Percentiles rank a stretch among this genome's conserved stretches.
These are phyloP conservation scores for Phytophthora lateralis DNA, from an alignment of 352 stramenopile species.

Conservation along the genomic window DNA sequence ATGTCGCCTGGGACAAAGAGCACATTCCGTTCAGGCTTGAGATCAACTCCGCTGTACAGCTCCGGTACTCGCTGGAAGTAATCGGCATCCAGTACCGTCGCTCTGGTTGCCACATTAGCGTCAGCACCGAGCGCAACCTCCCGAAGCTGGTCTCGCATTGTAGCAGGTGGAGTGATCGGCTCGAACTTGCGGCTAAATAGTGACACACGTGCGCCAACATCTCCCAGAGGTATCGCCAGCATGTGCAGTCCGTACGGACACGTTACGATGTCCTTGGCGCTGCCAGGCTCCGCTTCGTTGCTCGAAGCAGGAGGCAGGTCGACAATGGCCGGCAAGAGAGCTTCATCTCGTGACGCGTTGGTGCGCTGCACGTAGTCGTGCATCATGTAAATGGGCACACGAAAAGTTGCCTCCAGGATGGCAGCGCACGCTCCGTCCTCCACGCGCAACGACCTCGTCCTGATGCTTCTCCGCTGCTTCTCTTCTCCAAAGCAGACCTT, in stretches of 20 bases:
- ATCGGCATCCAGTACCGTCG: conserved; percentile 28
- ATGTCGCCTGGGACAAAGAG: conserved; percentile 64
- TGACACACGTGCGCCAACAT: conserved; percentile 17
- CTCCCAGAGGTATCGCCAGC: conserved; percentile 36
- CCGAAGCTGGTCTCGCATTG: conserved; percentile 8
- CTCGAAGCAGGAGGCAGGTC: conserved; percentile 9
- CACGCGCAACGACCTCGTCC: conserved; percentile 24
- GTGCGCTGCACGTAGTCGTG: conserved; percentile 79
- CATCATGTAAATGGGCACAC: conserved; percentile 53
- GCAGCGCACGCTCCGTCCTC: conserved; percentile 37
- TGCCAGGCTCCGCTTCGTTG: conserved; percentile 1
- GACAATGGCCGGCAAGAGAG: conserved; percentile 46
- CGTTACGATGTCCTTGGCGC: conserved; percentile 24
- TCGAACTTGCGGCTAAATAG: conserved; percentile 41
- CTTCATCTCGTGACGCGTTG: conserved; percentile 35
- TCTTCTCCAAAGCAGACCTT: conserved; percentile 28
- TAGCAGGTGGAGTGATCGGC: conserved; percentile 20
- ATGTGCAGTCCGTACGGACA: conserved; percentile 76
- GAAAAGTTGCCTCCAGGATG: conserved; percentile 46
- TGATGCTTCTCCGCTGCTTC: conserved; percentile 10
- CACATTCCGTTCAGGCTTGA: conserved; percentile 34
- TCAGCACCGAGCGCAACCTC: conserved; percentile 37
- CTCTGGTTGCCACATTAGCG: conserved; percentile 11
- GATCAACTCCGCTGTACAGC: conserved; percentile 11
- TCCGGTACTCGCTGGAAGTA: conserved; percentile 27